Evolutionary conservation across 2,329 filamentous ascomycete species (phyloP).

Genomic region (Penicillium sp.): DNA sequence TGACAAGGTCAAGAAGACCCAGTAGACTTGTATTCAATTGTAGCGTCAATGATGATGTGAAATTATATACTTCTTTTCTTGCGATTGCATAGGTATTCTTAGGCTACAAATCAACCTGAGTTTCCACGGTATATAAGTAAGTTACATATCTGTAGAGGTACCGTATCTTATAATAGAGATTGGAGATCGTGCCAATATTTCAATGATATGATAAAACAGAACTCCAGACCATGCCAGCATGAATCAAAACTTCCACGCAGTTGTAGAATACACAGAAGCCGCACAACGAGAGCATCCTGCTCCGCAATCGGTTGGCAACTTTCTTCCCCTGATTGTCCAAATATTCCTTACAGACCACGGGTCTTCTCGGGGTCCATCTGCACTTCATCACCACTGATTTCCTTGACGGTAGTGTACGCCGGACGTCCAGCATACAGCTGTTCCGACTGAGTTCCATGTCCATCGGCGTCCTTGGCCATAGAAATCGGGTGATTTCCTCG

Average conservation of each 20-base stretch:
- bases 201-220: slow-evolving; percentile 5
- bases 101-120: neutral
- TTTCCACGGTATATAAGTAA: neutral
- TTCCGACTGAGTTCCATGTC: slow-evolving; percentile 49
- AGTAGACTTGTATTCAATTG: slow-evolving; percentile 33
- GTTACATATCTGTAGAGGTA: neutral
- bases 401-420: slow-evolving; percentile 66
- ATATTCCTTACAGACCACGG: slow-evolving; percentile 36
- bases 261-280: slow-evolving; percentile 3
- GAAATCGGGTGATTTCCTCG: slow-evolving; percentile 86
- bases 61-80: slow-evolving; percentile 20
- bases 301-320: neutral
- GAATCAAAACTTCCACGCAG: slow-evolving; percentile 12
- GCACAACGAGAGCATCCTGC: neutral
- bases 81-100: slow-evolving; percentile 3
- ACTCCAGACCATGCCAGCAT: slow-evolving; percentile 28
- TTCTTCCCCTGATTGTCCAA: neutral
- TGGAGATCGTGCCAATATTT: slow-evolving; percentile 5
- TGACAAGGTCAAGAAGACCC: slow-evolving; percentile 50
- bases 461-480: slow-evolving; percentile 62
- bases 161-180: neutral
- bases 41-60: slow-evolving; percentile 25
- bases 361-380: slow-evolving; percentile 51
- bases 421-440: slow-evolving; percentile 79
- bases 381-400: slow-evolving; percentile 67